These are phyloP conservation scores for Psidium guajava DNA, from an alignment of 345 rosid species.

Conservation along the genomic window DNA sequence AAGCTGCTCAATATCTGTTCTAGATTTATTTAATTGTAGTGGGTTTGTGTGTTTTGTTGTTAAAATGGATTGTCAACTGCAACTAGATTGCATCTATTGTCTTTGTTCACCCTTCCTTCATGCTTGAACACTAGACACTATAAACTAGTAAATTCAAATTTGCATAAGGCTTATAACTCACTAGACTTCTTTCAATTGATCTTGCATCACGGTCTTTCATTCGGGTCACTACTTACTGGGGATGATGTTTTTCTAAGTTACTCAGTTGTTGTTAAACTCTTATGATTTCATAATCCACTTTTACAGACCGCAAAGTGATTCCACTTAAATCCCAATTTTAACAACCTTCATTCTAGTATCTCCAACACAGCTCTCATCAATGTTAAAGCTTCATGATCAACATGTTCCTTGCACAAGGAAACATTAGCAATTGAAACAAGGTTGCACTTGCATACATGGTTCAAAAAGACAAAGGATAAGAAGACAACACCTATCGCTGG, in stretches of 20 bases:
- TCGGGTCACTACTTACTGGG: background rate
- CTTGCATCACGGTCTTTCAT: background rate
- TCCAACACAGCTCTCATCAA: background rate
- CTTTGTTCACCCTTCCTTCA: background rate
- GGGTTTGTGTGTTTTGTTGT: background rate
- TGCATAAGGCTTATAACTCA: background rate
- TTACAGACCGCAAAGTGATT: background rate
- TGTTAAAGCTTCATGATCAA: background rate
- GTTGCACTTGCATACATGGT: background rate
- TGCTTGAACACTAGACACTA: background rate
- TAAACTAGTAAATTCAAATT: background rate
- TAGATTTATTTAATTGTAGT: background rate
- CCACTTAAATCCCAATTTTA: background rate
- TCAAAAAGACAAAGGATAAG: background rate
- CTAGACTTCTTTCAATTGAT: background rate
- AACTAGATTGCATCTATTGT: background rate
- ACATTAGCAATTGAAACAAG: background rate
- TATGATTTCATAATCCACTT: background rate
- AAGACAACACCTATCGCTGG: background rate
- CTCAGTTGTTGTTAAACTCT: background rate
- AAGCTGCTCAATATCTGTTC: background rate
- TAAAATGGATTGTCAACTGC: background rate
- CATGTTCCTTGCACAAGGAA: background rate
- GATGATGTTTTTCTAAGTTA: background rate
- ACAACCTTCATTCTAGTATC: background rate